Base-by-base conservation (phyloP, 257 asterid genomes). In the Nicotiana paniculata region DNA sequence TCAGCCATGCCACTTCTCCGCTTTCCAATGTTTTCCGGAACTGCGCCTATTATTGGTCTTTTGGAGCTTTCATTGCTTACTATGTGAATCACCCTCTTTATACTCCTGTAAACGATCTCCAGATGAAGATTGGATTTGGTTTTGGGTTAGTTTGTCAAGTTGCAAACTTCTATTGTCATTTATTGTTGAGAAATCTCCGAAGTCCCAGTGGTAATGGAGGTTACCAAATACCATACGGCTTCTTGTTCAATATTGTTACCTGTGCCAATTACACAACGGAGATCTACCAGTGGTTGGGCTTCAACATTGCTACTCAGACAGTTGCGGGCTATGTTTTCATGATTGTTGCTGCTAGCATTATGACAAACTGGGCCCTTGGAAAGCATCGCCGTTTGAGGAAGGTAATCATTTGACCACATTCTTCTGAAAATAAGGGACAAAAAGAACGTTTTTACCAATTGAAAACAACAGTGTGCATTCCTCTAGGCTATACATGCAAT, bases 1-100 rank as follows among this genome's bases (percentile, higher is more conserved):
- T 96, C 85, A 94, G 98, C 92, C 99, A 96, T 81, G 98, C 98
- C 46, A 94, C 99, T 6, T 96, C 99, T n/a, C 99, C 99, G 11
- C 79, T 96, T 78, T 85, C 97, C 4, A 94, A 96, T 72, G 99
- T 93, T 51, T 96, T 94, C 75, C 89, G 98, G 5, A 96, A 96
- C 92, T 96, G 99, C 82, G 95, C 97, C 59, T 94, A 96, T 85
- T 96, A 96, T 88, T 96, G 98, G 99, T 92, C 93, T 84, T 96
- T 94, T 82, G 98, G 98, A 77, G 88, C 93, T 84, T 90, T 89
- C 86, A 85, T 96, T 68, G 99, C 98, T 51, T 96, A 94, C 84
- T 94, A 84, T 75, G 96, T 91, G 86, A 96, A 96, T 85, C 99
- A 94, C 85, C 98, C 98, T 6, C 90, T 88, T 46, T 96, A 93